A percentile compares a stretch with the other conserved stretches of the same genome.
These are phyloP conservation scores for Globisporangium recalcitrans DNA, from an alignment of 352 stramenopile species.

Conservation along the genomic window DNA sequence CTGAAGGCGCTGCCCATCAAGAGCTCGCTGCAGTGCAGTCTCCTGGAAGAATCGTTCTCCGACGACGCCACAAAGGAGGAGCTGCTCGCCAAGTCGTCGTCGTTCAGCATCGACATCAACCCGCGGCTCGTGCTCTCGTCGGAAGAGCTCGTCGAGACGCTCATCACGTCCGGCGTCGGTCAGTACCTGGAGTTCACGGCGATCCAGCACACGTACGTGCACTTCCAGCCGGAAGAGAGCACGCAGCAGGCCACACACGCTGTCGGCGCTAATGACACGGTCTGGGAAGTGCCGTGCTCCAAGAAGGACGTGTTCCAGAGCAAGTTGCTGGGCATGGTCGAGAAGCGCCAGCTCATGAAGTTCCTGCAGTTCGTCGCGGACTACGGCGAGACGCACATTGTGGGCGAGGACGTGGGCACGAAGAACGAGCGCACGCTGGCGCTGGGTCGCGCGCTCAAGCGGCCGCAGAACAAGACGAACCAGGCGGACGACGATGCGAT, in stretches of 20 bases:
- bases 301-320: constrained; percentile 90
- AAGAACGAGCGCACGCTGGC: constrained; percentile 83
- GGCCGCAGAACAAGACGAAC: constrained; percentile 84
- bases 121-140: constrained; percentile 77
- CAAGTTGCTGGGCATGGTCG: constrained; percentile 74
- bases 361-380: constrained; percentile 88
- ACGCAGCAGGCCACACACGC: background rate
- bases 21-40: constrained; percentile 39
- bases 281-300: constrained; percentile 84
- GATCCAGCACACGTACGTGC: constrained; percentile 80
- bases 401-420: constrained; percentile 68
- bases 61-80: constrained; percentile 31
- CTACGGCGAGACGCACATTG: constrained; percentile 70
- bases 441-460: constrained; percentile 69
- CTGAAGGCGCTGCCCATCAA: constrained; percentile 29
- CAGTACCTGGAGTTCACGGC: constrained; percentile 87
- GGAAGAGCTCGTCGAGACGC: constrained; percentile 71
- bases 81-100: constrained; percentile 40
- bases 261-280: constrained; percentile 20
- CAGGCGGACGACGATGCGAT: constrained; percentile 30
- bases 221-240: constrained; percentile 25
- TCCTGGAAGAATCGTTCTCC: constrained; percentile 38
- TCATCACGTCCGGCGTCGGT: constrained; percentile 81
- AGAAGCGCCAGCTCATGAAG: constrained; percentile 89
- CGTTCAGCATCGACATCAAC: constrained; percentile 75